A percentile compares a stretch with the other conserved stretches of the same genome.
phyloP scores from a whole-genome alignment of 2,329 filamentous ascomycete genomes.

The Aspergillus alliaceus region DNA sequence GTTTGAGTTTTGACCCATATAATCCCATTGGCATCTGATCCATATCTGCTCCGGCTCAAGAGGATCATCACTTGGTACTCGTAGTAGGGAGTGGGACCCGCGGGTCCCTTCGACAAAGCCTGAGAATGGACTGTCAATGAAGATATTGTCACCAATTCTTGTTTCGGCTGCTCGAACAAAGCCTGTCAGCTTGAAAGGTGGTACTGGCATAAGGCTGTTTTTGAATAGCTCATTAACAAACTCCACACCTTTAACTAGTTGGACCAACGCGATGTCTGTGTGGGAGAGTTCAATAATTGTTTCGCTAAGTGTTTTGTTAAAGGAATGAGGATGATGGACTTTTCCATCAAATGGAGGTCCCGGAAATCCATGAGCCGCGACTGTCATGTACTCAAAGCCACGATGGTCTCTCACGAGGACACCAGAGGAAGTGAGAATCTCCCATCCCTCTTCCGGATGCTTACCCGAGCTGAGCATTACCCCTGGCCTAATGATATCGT shows the following conservation, averaged over 20 bases:
- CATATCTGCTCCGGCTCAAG: too few species aligned
- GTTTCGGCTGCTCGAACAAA: neutral
- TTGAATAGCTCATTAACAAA: neutral
- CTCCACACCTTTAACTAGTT: neutral
- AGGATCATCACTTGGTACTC: too few species aligned
- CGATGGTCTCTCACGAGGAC: neutral
- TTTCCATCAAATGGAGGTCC: too few species aligned
- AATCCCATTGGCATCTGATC: too few species aligned
- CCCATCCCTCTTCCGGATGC: neutral
- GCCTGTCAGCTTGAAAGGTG: neutral
- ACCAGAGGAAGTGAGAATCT: neutral
- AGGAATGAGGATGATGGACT: too few species aligned
- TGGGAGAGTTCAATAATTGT: neutral
- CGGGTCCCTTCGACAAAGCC: neutral
- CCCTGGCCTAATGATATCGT: neutral
- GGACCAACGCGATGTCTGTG: constrained; percentile 1
- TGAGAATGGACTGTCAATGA: constrained; percentile 2
- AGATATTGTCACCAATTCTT: constrained; percentile 1
- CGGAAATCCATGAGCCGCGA: neutral
- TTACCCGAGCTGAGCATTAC: neutral
- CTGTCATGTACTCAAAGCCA: neutral
- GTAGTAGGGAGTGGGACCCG: neutral
- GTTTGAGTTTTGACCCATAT: too few species aligned
- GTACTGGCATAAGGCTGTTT: neutral
- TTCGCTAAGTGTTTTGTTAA: neutral